These are phyloP conservation scores for Taphrina betulina DNA, from an alignment of 1,139 yeast genomes.

Conservation along the genomic window DNA sequence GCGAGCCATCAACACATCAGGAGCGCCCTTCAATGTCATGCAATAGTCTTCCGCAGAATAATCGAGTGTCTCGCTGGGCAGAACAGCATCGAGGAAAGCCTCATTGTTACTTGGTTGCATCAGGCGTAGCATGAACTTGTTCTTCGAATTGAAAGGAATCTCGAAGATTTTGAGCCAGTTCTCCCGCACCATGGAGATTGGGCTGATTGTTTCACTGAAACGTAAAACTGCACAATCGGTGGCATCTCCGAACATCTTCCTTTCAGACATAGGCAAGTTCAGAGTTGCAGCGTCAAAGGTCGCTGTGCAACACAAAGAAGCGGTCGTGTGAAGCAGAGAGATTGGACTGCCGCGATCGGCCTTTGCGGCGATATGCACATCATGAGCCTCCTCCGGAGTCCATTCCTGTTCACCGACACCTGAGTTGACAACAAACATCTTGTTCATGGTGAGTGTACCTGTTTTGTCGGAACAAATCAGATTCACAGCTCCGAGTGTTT, in stretches of 20 bases:
- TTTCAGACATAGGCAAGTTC: constrained; percentile 40
- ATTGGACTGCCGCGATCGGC: constrained; percentile 31
- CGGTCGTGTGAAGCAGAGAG: constrained; percentile 42
- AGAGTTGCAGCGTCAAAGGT: constrained; percentile 41
- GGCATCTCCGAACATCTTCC: constrained; percentile 51
- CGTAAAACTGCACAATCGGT: constrained; percentile 52
- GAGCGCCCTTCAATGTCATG: constrained; percentile 54
- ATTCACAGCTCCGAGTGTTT: constrained; percentile 98
- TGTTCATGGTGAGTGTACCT: constrained; percentile 90
- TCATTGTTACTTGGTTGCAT: constrained; percentile 47
- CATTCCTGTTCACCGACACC: constrained; percentile 68
- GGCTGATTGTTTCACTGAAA: constrained; percentile 44
- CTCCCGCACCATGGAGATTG: constrained; percentile 33
- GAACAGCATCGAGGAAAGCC: constrained; percentile 45
- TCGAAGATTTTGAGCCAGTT: constrained; percentile 44
- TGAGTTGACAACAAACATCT: constrained; percentile 59
- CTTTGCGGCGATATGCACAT: neutral
- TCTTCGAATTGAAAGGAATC: constrained; percentile 52
- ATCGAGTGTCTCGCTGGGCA: constrained; percentile 39
- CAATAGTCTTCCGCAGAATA: constrained; percentile 44
- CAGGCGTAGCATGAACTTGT: constrained; percentile 49
- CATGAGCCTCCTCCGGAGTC: constrained; percentile 54
- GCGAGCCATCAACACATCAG: constrained; percentile 50
- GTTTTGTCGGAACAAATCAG: constrained; percentile 96
- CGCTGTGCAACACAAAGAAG: constrained; percentile 50